These are phyloP conservation scores for Elaeagnus macrophylla DNA, from an alignment of 306 rosid genomes.

Conservation along the genomic window DNA sequence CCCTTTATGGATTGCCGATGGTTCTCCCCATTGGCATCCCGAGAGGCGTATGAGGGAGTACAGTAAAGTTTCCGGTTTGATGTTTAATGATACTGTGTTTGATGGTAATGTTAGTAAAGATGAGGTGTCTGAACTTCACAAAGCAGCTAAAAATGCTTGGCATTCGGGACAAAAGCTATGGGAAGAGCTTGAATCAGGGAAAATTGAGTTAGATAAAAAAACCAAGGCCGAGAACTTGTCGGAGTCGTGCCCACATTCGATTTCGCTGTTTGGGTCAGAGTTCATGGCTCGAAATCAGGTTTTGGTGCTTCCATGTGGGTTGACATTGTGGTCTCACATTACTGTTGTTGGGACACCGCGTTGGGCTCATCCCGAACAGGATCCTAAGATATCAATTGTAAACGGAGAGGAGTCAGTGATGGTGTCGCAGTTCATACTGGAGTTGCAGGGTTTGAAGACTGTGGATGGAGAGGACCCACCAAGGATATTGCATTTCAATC, in stretches of 20 bases:
- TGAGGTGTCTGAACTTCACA: conserved; percentile 46
- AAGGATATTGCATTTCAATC: conserved; percentile 82
- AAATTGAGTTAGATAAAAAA: conserved; percentile 14
- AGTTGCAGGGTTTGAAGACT: conserved; percentile 80
- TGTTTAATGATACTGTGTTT: conserved; percentile 37
- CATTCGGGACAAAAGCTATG: conserved; percentile 53
- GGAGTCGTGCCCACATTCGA: conserved; percentile 55
- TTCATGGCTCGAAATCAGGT: conserved; percentile 38
- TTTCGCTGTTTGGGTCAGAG: conserved; percentile 47
- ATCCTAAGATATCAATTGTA: conserved; percentile 66
- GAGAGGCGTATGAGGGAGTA: conserved; percentile 31
- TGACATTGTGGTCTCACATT: conserved; percentile 82
- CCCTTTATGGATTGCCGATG: conserved; percentile 25
- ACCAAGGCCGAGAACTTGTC: conserved; percentile 38
- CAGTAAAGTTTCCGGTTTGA: conserved; percentile 57
- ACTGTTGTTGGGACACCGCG: conserved; percentile 88
- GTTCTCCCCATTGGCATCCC: conserved; percentile 21
- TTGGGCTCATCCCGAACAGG: conserved; percentile 68
- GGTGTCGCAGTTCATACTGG: conserved; percentile 96
- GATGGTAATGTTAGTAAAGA: conserved; percentile 22
- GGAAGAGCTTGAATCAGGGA: conserved; percentile 55
- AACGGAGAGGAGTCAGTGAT: conserved; percentile 54
- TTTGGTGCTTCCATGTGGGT: conserved; percentile 69
- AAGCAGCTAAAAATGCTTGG: conserved; percentile 68
- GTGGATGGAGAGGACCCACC: conserved; percentile 96